Base-by-base conservation (phyloP, 345 rosid species). In the Microcos paniculata region DNA sequence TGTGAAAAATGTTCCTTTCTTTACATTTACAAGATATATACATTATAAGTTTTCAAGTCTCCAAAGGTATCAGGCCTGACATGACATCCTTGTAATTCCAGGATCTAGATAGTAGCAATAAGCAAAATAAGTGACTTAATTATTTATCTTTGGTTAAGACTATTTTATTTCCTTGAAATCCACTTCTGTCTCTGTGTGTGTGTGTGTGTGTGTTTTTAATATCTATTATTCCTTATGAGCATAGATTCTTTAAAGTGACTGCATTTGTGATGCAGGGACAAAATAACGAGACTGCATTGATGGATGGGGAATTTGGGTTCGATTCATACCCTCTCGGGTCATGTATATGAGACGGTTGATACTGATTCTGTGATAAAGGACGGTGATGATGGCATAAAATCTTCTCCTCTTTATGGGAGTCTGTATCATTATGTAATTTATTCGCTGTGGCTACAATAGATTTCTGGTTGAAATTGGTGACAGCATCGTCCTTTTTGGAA, bases 281-380 rank as follows among this genome's bases (percentile, higher is more conserved):
- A 21, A 80, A 77, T 14, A 80, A 74, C 67, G 89, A 84, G 57
- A 11, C 67, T 10, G 33, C 79, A 19, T n/a, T 82, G 55, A 78
- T 81, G 77, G 95, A 86, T 76, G 92, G 86, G 66, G 92, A 89
- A 75, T 85, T 86, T 14, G 87, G 85, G 56, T 82, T 86, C 26
- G 95, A 87, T 69, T 83, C 86, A 10, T 86, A 77, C 80, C 71
- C 85, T 1, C 86, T 83, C 1, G 88, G 90, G 38, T 79, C 94
- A 12, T 88, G 88, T 74, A 72, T 87, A 40, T 85, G 81, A 83
- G 70, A 23, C 26, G 42, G 26, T 51, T 68, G n/a, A 74, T 45
- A 51, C 58, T 51, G 77, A 70, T 62, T 73, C 68, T 69, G 48
- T 33, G 68, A 19, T 40, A 75, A 57, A 59, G 70, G 66, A 35